Conservation (phyloP, 2,329 filamentous ascomycete species). For the Fusarium acutatum region DNA sequence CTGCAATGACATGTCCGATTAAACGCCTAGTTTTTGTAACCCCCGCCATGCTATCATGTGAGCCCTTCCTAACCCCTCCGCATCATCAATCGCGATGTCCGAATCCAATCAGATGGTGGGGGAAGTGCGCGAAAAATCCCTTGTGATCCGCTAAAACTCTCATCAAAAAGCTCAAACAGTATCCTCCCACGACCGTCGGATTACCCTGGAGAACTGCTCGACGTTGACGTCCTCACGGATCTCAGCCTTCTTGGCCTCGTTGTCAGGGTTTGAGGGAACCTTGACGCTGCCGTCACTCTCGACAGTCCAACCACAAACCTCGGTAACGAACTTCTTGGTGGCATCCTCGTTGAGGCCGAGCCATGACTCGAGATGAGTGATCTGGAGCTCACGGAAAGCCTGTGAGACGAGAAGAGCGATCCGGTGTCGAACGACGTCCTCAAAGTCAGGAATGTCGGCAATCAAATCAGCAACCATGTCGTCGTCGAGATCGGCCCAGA, state of each 20-base stretch:
- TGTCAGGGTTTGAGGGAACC: constrained; percentile 93
- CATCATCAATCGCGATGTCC: constrained; percentile 44
- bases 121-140: constrained; percentile 32
- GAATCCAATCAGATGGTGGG: constrained; percentile 35
- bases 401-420: constrained; percentile 90
- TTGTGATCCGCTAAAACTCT: constrained; percentile 25
- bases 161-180: constrained; percentile 43
- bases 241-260: constrained; percentile 94
- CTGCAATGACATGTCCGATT: constrained; percentile 49
- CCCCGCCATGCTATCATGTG: constrained; percentile 45
- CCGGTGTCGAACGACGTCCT: constrained; percentile 89
- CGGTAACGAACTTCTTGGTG: constrained; percentile 80
- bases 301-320: constrained; percentile 88
- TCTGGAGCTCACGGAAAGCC: constrained; percentile 76
- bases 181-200: constrained; percentile 87
- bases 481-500: constrained; percentile 95
- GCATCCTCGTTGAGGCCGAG: constrained; percentile 74
- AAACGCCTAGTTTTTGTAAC: constrained; percentile 48
- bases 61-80: constrained; percentile 34
- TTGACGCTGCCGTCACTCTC: constrained; percentile 72
- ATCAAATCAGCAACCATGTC: constrained; percentile 96
- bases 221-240: constrained; percentile 95
- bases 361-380: constrained; percentile 76
- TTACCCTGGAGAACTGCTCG: constrained; percentile 82
- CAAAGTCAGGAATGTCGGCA: constrained; percentile 93